These are phyloP conservation scores for Colletotrichum godetiae DNA, from an alignment of 2,329 filamentous ascomycete genomes.

Conservation along the genomic window DNA sequence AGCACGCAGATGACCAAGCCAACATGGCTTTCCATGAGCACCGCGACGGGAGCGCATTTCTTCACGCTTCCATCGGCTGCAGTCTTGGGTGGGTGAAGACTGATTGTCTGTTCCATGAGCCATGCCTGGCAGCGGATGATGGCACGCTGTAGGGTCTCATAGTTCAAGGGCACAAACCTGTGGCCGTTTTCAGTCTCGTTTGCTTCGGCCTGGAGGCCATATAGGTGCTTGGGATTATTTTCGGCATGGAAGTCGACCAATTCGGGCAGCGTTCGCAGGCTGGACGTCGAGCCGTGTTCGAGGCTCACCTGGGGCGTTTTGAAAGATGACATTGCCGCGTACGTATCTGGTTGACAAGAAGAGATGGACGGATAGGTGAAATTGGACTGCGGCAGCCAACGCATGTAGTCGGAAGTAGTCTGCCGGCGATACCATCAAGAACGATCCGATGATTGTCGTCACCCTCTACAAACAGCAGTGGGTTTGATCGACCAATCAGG, in stretches of 20 bases:
- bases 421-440: no score
- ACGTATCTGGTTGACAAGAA: no score
- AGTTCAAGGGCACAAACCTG: slow-evolving; percentile 34
- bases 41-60: slow-evolving; percentile 39
- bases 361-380: no score
- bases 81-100: slow-evolving; percentile 17
- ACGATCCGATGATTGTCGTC: no score
- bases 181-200: slow-evolving; percentile 19
- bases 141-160: slow-evolving; percentile 38
- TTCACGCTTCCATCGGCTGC: slow-evolving; percentile 18
- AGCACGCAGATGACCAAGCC: slow-evolving; percentile 42
- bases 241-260: slow-evolving; percentile 44
- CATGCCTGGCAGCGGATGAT: slow-evolving; percentile 37
- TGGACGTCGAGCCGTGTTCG: no score
- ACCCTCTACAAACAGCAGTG: no score
- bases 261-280: slow-evolving; percentile 35
- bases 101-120: slow-evolving; percentile 24
- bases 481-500: no score
- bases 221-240: slow-evolving; percentile 40
- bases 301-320: no score
- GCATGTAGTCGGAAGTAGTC: no score
- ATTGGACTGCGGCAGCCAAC: no score
- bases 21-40: slow-evolving; percentile 45
- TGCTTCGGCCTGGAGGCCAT: slow-evolving; percentile 40
- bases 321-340: no score